Evolutionary conservation across 106 monocot species (phyloP).

Genomic region (Agapanthus africanus): DNA sequence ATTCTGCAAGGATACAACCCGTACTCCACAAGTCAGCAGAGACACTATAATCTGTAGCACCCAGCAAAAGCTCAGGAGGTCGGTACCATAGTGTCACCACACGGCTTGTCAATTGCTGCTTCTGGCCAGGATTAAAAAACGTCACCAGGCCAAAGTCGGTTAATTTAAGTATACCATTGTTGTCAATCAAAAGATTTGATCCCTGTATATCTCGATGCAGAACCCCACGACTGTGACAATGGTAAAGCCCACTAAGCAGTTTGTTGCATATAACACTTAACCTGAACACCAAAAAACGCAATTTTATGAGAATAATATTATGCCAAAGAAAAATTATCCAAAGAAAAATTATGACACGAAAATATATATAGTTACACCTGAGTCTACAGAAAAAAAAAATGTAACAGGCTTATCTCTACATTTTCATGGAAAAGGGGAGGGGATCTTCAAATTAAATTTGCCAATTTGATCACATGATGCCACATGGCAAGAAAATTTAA

Average conservation of each 20-base stretch:
- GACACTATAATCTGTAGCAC: conserved; percentile 11
- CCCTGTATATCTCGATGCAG: conserved; percentile 15
- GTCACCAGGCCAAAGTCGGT: conserved; percentile 7
- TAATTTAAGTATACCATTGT: conserved; percentile 12
- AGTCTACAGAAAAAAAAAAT: neutral
- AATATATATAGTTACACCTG: neutral
- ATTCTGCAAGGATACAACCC: conserved; percentile 12
- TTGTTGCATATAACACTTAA: conserved; percentile 18
- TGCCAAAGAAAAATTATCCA: neutral
- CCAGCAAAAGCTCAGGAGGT: conserved; percentile 15
- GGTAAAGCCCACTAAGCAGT: conserved; percentile 14
- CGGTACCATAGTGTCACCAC: conserved; percentile 12
- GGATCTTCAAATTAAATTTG: too few species aligned
- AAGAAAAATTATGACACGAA: neutral
- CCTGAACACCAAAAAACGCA: conserved; percentile 1
- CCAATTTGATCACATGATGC: too few species aligned
- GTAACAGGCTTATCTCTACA: too few species aligned
- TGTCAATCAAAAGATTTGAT: conserved; percentile 14
- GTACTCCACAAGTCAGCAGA: conserved; percentile 14
- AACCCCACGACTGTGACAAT: conserved; percentile 7
- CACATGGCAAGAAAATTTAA: too few species aligned
- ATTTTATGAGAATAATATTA: neutral
- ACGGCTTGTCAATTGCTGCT: conserved; percentile 7
- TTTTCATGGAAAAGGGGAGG: too few species aligned
- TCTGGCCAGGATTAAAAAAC: conserved; percentile 9